These are phyloP conservation scores for Saturnispora ahearnii DNA, from an alignment of 805 yeast species.

Conservation along the genomic window DNA sequence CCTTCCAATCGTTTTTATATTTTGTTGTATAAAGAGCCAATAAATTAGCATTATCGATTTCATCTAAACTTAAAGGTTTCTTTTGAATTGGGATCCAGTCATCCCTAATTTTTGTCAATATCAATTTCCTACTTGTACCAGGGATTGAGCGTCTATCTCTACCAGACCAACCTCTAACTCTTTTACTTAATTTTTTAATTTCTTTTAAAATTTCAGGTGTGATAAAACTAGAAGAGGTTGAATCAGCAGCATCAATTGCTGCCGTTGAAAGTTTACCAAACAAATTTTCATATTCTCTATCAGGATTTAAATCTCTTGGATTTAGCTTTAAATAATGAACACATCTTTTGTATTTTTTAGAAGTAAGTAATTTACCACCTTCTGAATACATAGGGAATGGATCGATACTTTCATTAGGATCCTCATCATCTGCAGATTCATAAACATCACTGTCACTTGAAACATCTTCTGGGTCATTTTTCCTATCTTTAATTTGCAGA, in stretches of 20 bases:
- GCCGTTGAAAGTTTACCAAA: conserved; percentile 66
- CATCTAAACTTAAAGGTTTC: conserved; percentile 55
- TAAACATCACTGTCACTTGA: conserved; percentile 24
- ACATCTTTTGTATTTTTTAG: conserved; percentile 33
- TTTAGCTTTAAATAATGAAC: conserved; percentile 37
- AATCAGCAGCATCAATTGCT: conserved; percentile 65
- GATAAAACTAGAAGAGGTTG: conserved; percentile 59
- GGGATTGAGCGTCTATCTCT: conserved; percentile 66
- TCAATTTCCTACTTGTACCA: conserved; percentile 58
- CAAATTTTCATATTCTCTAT: conserved; percentile 57
- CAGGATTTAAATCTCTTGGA: conserved; percentile 58
- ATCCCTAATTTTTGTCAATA: conserved; percentile 63
- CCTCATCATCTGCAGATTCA: conserved; percentile 28
- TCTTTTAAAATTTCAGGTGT: conserved; percentile 62
- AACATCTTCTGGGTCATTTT: conserved; percentile 18
- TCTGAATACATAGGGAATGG: conserved; percentile 19
- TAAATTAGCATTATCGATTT: conserved; percentile 34
- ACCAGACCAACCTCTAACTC: conserved; percentile 82
- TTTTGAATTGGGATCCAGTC: conserved; percentile 70
- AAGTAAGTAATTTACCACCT: conserved; percentile 36
- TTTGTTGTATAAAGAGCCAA: conserved; percentile 27
- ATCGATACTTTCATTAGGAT: conserved; percentile 20
- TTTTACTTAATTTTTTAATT: conserved; percentile 45
- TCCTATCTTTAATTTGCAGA: conserved; percentile 20
- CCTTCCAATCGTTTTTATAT: conserved; percentile 38